Evolutionary conservation across 352 stramenopile species (phyloP), one percentile per base, ranked within the genome.

Genomic region (Pythium vanterpoolii): DNA sequence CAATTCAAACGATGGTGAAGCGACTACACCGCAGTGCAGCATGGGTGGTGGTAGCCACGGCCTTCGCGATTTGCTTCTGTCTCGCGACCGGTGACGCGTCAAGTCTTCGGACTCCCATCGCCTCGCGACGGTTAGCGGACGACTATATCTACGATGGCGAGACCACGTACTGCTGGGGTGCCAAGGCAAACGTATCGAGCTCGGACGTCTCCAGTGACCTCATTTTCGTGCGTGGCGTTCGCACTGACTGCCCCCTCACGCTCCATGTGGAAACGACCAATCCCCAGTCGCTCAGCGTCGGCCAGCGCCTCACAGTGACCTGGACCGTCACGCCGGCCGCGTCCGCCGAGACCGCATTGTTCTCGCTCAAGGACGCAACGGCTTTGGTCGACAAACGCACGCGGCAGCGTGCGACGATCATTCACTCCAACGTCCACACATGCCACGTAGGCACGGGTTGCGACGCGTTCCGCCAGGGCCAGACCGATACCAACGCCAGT

Each of bases 91-190:
- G 36, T 42, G 26, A 54, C 48, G 50, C 40, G 36, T 18, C 42
- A 18, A 7, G 13, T 6, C 19, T 18, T 16, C 34, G 13, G 34
- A 42, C 31, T 6, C 6, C 34, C 21, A 36, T 50, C 11, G 13
- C 39, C 18, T 21, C 33, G 28, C 40, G 46, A 23, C 24, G 21
- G 23, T 21, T 50, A 16, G 18, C 40, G n/a, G 24, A 19, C 28
- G 47, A 56, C 8, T 57, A 52, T 47, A 55, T 54, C 16, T 61
- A 65, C 23, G 66, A 77, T 16, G 69, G 68, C 36, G 16, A 45
- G 24, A 75, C 72, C 30, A 80, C 72, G 9, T 77, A 73, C 43
- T 80, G 72, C 48, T 80, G 69, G 69, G 57, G 39, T 3, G 52
- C 76, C 13, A 30, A 51, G 40, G 64, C 54, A 6, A 57, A 54